A percentile compares a stretch with the other conserved stretches of the same genome.
Conservation (phyloP, 176 grass and related monocot genomes). For the Hordeum marinum region DNA sequence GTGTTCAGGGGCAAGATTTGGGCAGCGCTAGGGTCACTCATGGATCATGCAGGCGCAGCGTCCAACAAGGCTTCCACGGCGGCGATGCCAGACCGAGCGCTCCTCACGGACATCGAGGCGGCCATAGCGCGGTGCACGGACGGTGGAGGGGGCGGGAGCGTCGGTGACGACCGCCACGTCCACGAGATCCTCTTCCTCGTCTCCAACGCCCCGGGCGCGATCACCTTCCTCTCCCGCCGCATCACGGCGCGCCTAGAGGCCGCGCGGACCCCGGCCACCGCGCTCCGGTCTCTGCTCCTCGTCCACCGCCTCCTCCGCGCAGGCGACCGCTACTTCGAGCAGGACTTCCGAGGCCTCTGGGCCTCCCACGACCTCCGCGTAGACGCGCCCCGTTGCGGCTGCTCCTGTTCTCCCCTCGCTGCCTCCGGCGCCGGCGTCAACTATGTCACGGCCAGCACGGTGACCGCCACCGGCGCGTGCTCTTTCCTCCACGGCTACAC, state of each 20-base stretch:
- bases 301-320: constrained; percentile 88
- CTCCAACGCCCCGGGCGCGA: constrained; percentile 79
- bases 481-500: constrained; percentile 75
- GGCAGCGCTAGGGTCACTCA: constrained; percentile 66
- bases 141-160: constrained; percentile 11
- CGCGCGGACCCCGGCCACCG: constrained; percentile 36
- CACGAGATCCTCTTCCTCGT: constrained; percentile 91
- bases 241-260: constrained; percentile 62
- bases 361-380: constrained; percentile 56
- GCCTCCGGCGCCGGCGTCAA: background rate
- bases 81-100: constrained; percentile 28
- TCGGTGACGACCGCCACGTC: constrained; percentile 53
- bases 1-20: constrained; percentile 74
- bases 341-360: constrained; percentile 71
- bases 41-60: constrained; percentile 36
- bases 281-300: constrained; percentile 61
- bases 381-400: constrained; percentile 28
- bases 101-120: constrained; percentile 65
- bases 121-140: constrained; percentile 66
- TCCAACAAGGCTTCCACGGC: constrained; percentile 9
- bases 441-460: background rate
- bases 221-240: constrained; percentile 83
- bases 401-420: background rate
- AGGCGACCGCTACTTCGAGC: constrained; percentile 83
- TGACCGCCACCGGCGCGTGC: constrained; percentile 11